Percentiles rank a stretch among this genome's conserved stretches.
These are phyloP conservation scores for Achaetomium macrosporum DNA, from an alignment of 2,329 filamentous ascomycete genomes.

Conservation along the genomic window DNA sequence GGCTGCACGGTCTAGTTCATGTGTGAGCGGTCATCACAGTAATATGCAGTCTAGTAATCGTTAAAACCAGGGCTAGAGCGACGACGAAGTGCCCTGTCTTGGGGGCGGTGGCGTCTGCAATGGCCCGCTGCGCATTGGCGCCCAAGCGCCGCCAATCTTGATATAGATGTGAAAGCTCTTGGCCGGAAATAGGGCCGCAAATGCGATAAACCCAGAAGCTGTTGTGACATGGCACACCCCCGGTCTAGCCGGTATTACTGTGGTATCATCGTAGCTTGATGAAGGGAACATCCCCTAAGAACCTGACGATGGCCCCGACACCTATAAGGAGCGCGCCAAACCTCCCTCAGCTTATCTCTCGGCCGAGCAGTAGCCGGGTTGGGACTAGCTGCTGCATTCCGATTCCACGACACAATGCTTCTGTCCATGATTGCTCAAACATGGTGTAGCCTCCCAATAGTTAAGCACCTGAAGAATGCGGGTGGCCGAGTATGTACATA, in stretches of 20 bases:
- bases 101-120: background rate
- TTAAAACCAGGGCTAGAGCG: too few species aligned
- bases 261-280: slow-evolving; percentile 1
- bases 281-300: too few species aligned
- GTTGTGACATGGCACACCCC: background rate
- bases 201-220: background rate
- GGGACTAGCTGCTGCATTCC: slow-evolving; percentile 4
- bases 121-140: slow-evolving; percentile 6
- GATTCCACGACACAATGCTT: background rate
- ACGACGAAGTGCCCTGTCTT: too few species aligned
- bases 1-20: too few species aligned
- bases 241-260: background rate
- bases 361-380: background rate
- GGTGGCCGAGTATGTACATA: background rate
- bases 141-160: background rate
- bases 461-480: background rate
- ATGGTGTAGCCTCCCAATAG: background rate
- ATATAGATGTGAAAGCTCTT: background rate
- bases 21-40: too few species aligned
- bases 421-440: background rate
- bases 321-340: too few species aligned
- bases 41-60: too few species aligned
- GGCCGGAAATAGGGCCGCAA: slow-evolving; percentile 1
- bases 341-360: background rate
- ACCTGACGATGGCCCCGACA: too few species aligned